Percentiles rank a stretch among this genome's conserved stretches.
These are phyloP conservation scores for Geotrichum cucujoidarum DNA, from an alignment of 1,139 yeast species.

Conservation along the genomic window DNA sequence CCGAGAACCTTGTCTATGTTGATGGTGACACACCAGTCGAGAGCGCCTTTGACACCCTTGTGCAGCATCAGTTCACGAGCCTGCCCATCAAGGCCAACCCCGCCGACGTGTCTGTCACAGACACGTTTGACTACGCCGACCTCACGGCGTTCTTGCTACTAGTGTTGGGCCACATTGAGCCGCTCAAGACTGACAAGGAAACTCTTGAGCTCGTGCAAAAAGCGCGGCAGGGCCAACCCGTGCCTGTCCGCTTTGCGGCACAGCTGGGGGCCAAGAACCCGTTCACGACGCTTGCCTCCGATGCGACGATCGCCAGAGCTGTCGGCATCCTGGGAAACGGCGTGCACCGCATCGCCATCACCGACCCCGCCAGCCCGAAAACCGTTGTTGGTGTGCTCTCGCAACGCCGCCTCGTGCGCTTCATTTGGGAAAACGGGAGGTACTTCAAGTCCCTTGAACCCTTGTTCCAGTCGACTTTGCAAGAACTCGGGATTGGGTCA, in stretches of 20 bases:
- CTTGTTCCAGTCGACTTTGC: constrained; percentile 60
- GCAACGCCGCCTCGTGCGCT: constrained; percentile 77
- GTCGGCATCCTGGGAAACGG: constrained; percentile 87
- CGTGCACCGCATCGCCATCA: constrained; percentile 85
- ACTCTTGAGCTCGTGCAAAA: constrained; percentile 30
- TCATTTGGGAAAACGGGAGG: constrained; percentile 88
- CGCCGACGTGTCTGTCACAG: constrained; percentile 51
- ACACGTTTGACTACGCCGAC: constrained; percentile 86
- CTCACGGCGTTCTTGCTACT: constrained; percentile 75
- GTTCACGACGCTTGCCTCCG: constrained; percentile 65
- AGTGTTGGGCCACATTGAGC: constrained; percentile 56
- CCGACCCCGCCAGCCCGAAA: constrained; percentile 45
- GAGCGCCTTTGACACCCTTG: constrained; percentile 75
- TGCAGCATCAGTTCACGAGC: constrained; percentile 68
- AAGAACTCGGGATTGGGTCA: constrained; percentile 66
- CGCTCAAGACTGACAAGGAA: constrained; percentile 31
- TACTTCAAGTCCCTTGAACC: constrained; percentile 76
- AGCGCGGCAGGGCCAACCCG: constrained; percentile 43
- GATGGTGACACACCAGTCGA: constrained; percentile 67
- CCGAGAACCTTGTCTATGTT: constrained; percentile 68
- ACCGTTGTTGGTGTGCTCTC: constrained; percentile 65
- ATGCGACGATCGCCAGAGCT: constrained; percentile 63
- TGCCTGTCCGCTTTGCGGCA: constrained; percentile 75
- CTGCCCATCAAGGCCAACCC: constrained; percentile 54
- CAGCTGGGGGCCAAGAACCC: constrained; percentile 77